phyloP scores from a whole-genome alignment of 1,284 basidiomycete species.

The Pisolithus thermaeus region DNA sequence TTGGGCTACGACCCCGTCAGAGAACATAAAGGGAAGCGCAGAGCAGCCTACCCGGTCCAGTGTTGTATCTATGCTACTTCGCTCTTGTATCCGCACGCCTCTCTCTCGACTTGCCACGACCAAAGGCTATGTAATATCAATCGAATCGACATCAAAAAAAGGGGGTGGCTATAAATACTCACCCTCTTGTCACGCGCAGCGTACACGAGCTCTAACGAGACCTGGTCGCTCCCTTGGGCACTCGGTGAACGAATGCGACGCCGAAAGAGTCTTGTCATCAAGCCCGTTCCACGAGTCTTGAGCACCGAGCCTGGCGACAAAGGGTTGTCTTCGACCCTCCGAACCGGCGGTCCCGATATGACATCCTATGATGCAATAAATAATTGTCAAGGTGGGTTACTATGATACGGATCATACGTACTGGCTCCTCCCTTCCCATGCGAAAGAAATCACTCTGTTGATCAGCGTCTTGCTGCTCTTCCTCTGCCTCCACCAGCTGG shows the following conservation, averaged over 20 bases:
- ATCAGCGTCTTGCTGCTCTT: background rate
- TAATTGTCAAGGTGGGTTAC: too few relatives aligned
- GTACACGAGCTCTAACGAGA: background rate
- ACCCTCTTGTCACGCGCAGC: background rate
- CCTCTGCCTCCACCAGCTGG: background rate
- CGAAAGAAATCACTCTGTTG: background rate
- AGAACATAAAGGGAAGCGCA: too few relatives aligned
- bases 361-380: too few relatives aligned
- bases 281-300: background rate
- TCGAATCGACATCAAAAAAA: background rate
- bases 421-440: background rate
- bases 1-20: too few relatives aligned
- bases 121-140: background rate
- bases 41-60: too few relatives aligned
- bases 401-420: background rate
- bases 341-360: background rate
- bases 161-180: background rate
- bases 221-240: too few relatives aligned
- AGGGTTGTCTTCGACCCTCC: background rate
- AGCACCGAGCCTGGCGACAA: background rate
- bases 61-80: too few relatives aligned
- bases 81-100: too few relatives aligned
- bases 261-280: background rate
- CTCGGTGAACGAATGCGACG: background rate
- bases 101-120: too few relatives aligned